Conservation (phyloP, 306 rosid genomes). For the Cicer pinnatifidum region DNA sequence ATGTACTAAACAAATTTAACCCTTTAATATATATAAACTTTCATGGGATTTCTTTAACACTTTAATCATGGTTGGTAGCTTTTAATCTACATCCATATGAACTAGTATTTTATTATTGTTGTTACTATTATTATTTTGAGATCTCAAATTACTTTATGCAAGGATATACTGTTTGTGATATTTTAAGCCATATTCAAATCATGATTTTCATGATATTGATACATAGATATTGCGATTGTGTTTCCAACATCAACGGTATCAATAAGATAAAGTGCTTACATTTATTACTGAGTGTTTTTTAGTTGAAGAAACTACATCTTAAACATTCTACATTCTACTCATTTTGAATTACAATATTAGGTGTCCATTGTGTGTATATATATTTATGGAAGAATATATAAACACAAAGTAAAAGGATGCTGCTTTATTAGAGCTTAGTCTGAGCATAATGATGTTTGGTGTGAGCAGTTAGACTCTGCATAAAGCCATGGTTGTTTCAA, state of each 20-base stretch:
- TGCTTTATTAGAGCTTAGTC: conserved; percentile 10
- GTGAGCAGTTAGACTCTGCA: conserved; percentile 18
- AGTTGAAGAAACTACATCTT: conserved; percentile 16
- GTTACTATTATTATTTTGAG: not conserved
- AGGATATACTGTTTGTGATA: conserved; percentile 20
- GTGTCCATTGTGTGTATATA: not conserved
- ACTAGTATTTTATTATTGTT: not conserved
- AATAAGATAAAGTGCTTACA: conserved; percentile 8
- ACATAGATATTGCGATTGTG: not conserved
- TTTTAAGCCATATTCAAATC: conserved; percentile 4
- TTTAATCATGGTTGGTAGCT: not conserved
- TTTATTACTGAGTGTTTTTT: not conserved
- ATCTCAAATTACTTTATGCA: conserved; percentile 1
- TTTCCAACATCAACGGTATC: conserved; percentile 9
- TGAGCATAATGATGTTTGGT: not conserved
- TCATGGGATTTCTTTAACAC: conserved; percentile 18
- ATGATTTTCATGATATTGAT: not conserved
- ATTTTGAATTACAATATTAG: not conserved
- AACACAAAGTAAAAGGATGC: conserved; percentile 14
- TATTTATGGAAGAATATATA: not conserved
- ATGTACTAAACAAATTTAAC: too few species aligned
- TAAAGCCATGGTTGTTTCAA: conserved; percentile 25
- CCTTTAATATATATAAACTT: too few species aligned
- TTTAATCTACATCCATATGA: conserved; percentile 15
- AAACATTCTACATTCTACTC: not conserved